Evolutionary conservation across 192 early-diverging fungal species (phyloP), one percentile per base, ranked within the genome.

Genomic region (Podila horticola): DNA sequence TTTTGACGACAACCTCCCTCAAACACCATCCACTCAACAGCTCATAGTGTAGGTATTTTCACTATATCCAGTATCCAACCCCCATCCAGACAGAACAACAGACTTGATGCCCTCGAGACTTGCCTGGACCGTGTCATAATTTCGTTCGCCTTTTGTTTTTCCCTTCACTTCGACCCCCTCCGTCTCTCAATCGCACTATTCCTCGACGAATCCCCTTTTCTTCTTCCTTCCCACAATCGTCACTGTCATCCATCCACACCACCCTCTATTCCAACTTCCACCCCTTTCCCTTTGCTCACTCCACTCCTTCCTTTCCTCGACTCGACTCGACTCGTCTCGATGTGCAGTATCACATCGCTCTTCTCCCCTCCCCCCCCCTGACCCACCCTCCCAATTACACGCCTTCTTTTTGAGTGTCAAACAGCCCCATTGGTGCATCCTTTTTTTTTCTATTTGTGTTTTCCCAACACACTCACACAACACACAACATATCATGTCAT

Each of bases 261-360:
- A 24, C n/a, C 24, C 24, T 24, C 52, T 55, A 55, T 11, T 22
- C 50, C 22, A 24, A 2, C 52, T 55, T 55, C 9, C 24, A 55
- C 52, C 52, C 52, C 24, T 55, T 55, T 55, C 19, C 50, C 52
- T 26, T 55, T 10, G 9, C 52, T 4, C 20, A n/a, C 51, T 4
- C 52, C 64, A 52, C 49, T 36, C 38, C 33, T 58, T 19, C 41
- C 41, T 33, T 50, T 61, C 68, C 13, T 55, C 52, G 20, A n/a
- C 51, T 8, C 19, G 51, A 24, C 51, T 41, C 38, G 33, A 34
- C 33, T 34, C 3, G 33, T 5, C 33, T 34, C 33, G 38, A 0
- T 41, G 41, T 45, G 41, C 41, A 45, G 41, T 45, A 45, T 45
- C 41, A 45, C 41, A 45, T 45, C 41, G 41, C 41, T 45, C 41